phyloP scores from a whole-genome alignment of 495 filamentous ascomycete genomes.

The Trichoderma gamsii region DNA sequence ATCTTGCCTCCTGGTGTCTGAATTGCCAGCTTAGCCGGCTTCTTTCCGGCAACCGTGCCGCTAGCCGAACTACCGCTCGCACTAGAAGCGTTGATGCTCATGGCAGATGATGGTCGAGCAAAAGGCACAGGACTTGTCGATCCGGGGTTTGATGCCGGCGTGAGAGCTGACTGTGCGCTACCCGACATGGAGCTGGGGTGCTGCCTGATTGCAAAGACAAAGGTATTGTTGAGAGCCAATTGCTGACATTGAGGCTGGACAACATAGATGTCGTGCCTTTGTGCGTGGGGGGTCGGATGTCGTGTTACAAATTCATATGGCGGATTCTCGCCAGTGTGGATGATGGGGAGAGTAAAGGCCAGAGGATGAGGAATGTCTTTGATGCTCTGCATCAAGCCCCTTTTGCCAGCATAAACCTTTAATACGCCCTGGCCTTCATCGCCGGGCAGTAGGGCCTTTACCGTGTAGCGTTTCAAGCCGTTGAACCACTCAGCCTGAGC shows the following conservation, averaged over 20 bases:
- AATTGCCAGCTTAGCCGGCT: slow-evolving; percentile 92
- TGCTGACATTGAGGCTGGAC: slow-evolving; percentile 85
- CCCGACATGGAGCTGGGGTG: slow-evolving; percentile 60
- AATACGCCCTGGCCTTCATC: slow-evolving; percentile 86
- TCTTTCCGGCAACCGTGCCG: slow-evolving; percentile 46
- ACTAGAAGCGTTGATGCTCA: slow-evolving; percentile 73
- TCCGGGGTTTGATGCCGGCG: slow-evolving; percentile 46
- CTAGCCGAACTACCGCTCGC: slow-evolving; percentile 46
- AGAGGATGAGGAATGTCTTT: slow-evolving; percentile 90
- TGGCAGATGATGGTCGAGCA: slow-evolving; percentile 66
- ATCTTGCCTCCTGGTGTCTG: slow-evolving; percentile 96
- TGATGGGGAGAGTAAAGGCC: slow-evolving; percentile 82
- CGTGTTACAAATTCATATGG: slow-evolving; percentile 87
- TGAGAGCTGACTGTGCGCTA: slow-evolving; percentile 16
- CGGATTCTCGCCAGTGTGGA: slow-evolving; percentile 86
- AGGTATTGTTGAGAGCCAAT: slow-evolving; percentile 90
- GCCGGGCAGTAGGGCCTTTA: slow-evolving; percentile 85
- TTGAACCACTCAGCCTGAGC: slow-evolving; percentile 87
- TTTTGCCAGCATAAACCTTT: slow-evolving; percentile 89
- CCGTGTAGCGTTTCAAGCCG: slow-evolving; percentile 80
- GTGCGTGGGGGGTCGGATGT: slow-evolving; percentile 93
- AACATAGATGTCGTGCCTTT: slow-evolving; percentile 94
- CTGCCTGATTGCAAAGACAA: slow-evolving; percentile 92
- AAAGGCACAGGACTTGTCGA: slow-evolving; percentile 62
- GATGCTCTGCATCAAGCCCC: slow-evolving; percentile 91